These are phyloP conservation scores for Auriscalpium vulgare DNA, from an alignment of 768 basidiomycete genomes.

Conservation along the genomic window DNA sequence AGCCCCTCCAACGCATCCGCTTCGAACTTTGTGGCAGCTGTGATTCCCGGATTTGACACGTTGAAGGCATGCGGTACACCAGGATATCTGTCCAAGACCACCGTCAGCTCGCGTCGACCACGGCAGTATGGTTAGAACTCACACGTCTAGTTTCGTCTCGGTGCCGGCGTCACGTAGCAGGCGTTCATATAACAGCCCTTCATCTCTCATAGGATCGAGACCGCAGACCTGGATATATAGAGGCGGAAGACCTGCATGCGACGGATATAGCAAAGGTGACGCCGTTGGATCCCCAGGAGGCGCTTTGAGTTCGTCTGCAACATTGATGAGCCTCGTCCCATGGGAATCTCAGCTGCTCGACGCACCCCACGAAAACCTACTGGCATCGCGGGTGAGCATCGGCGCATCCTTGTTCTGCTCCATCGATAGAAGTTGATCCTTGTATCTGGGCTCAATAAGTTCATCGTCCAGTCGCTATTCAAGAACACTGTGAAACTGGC, in stretches of 20 bases:
- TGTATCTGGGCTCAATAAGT: background rate
- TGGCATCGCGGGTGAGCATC: background rate
- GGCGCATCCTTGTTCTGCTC: conserved; percentile 4
- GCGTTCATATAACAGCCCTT: background rate
- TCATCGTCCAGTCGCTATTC: no score
- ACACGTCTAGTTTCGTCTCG: background rate
- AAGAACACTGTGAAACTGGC: no score
- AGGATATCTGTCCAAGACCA: background rate
- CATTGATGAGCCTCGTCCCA: background rate
- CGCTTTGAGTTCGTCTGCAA: background rate
- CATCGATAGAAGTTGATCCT: conserved; percentile 2
- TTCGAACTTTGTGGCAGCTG: no score
- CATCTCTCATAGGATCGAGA: conserved; percentile 1
- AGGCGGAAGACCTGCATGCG: background rate
- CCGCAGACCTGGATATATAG: background rate
- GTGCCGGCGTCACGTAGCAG: background rate
- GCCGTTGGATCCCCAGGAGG: background rate
- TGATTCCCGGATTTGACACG: no score
- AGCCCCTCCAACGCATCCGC: no score
- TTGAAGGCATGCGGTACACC: conserved; percentile 3
- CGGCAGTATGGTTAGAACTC: background rate
- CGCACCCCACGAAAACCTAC: background rate
- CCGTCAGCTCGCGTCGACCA: no score
- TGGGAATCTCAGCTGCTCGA: background rate
- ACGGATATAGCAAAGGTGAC: background rate